Conservation (phyloP, 2,329 filamentous ascomycete genomes). For the Botryotinia convoluta region DNA sequence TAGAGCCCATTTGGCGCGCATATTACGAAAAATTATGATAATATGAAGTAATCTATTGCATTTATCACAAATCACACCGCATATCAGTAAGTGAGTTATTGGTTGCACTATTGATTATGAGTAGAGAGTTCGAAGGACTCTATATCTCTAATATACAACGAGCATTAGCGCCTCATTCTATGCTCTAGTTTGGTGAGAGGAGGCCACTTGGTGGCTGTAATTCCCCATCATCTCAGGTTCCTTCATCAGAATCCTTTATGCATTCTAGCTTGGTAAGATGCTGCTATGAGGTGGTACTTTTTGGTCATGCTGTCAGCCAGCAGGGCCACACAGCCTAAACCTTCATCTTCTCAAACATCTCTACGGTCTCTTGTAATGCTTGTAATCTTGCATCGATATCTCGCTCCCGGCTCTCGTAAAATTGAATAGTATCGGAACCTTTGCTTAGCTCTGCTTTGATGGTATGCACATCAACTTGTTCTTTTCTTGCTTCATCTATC, state of each 20-base stretch:
- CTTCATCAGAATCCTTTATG: background rate
- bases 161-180: background rate
- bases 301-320: background rate
- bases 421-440: background rate
- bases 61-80: background rate
- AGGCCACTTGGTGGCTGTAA: background rate
- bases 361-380: background rate
- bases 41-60: background rate
- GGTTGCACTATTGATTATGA: background rate
- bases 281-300: background rate
- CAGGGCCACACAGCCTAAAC: background rate
- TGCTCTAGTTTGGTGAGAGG: background rate
- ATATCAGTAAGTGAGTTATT: background rate
- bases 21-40: background rate
- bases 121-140: background rate
- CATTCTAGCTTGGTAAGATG: background rate
- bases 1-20: background rate
- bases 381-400: background rate
- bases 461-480: background rate
- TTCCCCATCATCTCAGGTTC: background rate
- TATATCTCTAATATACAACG: background rate
- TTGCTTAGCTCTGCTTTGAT: background rate
- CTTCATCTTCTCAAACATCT: background rate
- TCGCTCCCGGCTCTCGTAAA: background rate
- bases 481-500: background rate